These are phyloP conservation scores for Hypoxylon sp. DNA, from an alignment of 2,329 filamentous ascomycete genomes.

Conservation along the genomic window DNA sequence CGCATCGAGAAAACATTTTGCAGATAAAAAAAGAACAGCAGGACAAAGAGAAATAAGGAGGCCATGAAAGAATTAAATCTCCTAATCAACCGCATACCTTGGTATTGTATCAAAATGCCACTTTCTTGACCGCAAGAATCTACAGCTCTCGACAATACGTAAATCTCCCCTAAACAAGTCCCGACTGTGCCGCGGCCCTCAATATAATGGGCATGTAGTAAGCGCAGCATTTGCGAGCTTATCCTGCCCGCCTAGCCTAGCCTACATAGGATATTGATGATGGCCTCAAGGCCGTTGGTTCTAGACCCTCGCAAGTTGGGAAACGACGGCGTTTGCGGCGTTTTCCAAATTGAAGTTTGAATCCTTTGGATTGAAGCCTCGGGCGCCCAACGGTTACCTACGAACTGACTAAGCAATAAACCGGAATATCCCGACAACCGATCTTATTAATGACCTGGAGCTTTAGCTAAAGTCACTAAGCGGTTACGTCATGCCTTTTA, in stretches of 20 bases:
- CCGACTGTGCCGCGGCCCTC: constrained; percentile 25
- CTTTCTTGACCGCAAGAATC: constrained; percentile 17
- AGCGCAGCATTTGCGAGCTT: constrained; percentile 33
- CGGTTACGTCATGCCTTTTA: constrained; percentile 5
- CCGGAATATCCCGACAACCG: neutral
- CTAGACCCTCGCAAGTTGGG: constrained; percentile 19
- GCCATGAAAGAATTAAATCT: constrained; percentile 7
- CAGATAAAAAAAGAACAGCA: constrained; percentile 22
- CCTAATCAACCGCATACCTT: constrained; percentile 6
- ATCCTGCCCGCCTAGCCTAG: constrained; percentile 9
- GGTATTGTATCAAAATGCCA: neutral
- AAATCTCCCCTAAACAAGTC: constrained; percentile 4
- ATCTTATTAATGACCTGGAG: neutral
- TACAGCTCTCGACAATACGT: neutral
- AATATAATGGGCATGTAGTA: constrained; percentile 22
- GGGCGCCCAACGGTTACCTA: neutral
- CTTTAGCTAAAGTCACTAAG: neutral
- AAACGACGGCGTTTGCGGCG: constrained; percentile 24
- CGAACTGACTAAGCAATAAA: constrained; percentile 4
- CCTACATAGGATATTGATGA: constrained; percentile 23
- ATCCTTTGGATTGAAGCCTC: constrained; percentile 2
- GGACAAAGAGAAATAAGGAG: neutral
- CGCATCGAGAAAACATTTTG: neutral
- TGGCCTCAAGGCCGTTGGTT: constrained; percentile 18
- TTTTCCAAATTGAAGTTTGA: constrained; percentile 6